These are phyloP conservation scores for Tausonia pullulans DNA, from an alignment of 1,284 basidiomycete genomes.

Conservation along the genomic window DNA sequence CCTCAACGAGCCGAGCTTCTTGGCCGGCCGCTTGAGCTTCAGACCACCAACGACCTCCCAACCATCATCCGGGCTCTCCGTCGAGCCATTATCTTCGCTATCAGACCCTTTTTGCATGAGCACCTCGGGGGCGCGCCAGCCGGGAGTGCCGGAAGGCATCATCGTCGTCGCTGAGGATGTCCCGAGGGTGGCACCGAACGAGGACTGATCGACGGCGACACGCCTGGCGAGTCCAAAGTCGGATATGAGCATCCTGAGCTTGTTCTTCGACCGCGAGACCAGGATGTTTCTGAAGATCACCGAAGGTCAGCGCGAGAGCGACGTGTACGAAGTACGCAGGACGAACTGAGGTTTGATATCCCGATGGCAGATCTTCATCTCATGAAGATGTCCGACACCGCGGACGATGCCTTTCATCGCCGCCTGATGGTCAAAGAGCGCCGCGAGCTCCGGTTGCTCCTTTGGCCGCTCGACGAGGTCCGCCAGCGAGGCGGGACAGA, in stretches of 20 bases:
- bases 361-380: slow-evolving; percentile 89
- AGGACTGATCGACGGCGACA: slow-evolving; percentile 83
- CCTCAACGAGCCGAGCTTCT: slow-evolving; percentile 37
- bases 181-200: slow-evolving; percentile 70
- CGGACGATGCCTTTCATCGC: slow-evolving; percentile 78
- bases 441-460: slow-evolving; percentile 45
- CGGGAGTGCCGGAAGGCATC: slow-evolving; percentile 63
- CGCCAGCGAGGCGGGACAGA: slow-evolving; percentile 88
- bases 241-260: slow-evolving; percentile 80
- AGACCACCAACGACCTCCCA: slow-evolving; percentile 42
- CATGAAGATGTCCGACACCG: slow-evolving; percentile 82
- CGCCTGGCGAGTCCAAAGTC: slow-evolving; percentile 92
- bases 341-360: slow-evolving; percentile 86
- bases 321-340: not conserved
- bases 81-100: not conserved
- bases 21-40: slow-evolving; percentile 20
- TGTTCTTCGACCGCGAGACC: slow-evolving; percentile 56
- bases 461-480: slow-evolving; percentile 81
- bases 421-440: slow-evolving; percentile 77
- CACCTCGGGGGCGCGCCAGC: slow-evolving; percentile 91
- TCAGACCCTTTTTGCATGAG: slow-evolving; percentile 31
- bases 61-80: not conserved
- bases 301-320: not conserved
- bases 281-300: slow-evolving; percentile 58
- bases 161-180: slow-evolving; percentile 26